phyloP scores from a whole-genome alignment of 306 rosid genomes.

The Castanea mollissima region DNA sequence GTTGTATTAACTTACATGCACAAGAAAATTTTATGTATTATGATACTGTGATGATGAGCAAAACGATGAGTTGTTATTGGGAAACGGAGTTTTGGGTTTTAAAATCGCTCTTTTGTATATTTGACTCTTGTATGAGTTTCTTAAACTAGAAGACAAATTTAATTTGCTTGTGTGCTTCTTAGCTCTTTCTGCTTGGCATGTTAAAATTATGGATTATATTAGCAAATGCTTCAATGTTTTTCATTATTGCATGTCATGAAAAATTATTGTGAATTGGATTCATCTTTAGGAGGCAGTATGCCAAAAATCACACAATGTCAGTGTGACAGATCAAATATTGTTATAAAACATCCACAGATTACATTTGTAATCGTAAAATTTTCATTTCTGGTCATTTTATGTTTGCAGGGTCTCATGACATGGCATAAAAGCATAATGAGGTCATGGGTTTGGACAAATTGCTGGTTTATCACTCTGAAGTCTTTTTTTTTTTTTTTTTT shows the following conservation, averaged over 20 bases:
- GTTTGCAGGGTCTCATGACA: constrained; percentile 18
- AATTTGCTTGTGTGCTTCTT: background rate
- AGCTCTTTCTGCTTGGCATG: background rate
- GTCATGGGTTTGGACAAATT: background rate
- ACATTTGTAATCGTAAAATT: too few relatives aligned
- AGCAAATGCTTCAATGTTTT: background rate
- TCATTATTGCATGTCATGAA: background rate
- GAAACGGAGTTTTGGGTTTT: too few relatives aligned
- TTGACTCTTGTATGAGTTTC: background rate
- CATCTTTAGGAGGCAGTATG: background rate
- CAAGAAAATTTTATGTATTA: too few relatives aligned
- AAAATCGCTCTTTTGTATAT: background rate
- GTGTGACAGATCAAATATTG: background rate
- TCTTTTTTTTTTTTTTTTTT: too few relatives aligned
- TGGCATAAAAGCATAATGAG: background rate
- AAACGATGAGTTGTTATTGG: too few relatives aligned
- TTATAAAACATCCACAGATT: background rate
- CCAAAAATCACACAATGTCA: background rate
- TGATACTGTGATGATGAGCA: too few relatives aligned
- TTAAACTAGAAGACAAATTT: background rate
- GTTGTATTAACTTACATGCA: too few relatives aligned
- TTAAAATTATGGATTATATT: background rate
- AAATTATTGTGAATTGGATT: background rate
- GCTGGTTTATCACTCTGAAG: background rate
- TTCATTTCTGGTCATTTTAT: background rate